Conservation (phyloP, 805 yeast genomes). For the Starmerella cellae region DNA sequence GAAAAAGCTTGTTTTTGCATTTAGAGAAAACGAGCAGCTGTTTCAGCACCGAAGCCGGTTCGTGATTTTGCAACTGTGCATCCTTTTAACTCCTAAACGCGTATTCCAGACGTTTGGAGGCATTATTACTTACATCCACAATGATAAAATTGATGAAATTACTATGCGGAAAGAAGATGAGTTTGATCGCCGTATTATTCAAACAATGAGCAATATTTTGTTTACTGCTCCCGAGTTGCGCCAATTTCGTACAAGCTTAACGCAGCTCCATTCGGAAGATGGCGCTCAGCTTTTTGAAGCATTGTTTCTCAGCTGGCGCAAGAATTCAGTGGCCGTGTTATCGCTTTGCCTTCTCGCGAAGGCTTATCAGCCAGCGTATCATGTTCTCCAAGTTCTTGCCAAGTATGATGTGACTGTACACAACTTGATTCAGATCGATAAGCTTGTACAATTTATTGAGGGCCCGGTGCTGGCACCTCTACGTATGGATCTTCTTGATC, state of each 20-base stretch:
- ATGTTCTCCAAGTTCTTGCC: constrained; percentile 67
- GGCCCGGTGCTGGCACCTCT: constrained; percentile 83
- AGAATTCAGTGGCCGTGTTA: constrained; percentile 76
- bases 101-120: constrained; percentile 70
- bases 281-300: constrained; percentile 61
- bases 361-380: constrained; percentile 74
- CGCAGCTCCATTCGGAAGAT: constrained; percentile 42
- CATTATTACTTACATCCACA: constrained; percentile 33
- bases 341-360: constrained; percentile 77
- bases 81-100: constrained; percentile 65
- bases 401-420: constrained; percentile 70
- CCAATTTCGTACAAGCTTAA: constrained; percentile 52
- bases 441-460: constrained; percentile 78
- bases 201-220: constrained; percentile 72
- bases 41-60: constrained; percentile 66
- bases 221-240: constrained; percentile 74
- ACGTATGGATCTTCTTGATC: constrained; percentile 78
- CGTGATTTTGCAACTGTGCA: constrained; percentile 71
- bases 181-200: constrained; percentile 70
- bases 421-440: constrained; percentile 73
- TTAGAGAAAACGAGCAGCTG: constrained; percentile 54
- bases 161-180: constrained; percentile 35
- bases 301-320: constrained; percentile 82
- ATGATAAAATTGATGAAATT: background rate
- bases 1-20: constrained; percentile 52